phyloP scores from a whole-genome alignment of 2,329 filamentous ascomycete genomes.

The Shiraia bambusicola region DNA sequence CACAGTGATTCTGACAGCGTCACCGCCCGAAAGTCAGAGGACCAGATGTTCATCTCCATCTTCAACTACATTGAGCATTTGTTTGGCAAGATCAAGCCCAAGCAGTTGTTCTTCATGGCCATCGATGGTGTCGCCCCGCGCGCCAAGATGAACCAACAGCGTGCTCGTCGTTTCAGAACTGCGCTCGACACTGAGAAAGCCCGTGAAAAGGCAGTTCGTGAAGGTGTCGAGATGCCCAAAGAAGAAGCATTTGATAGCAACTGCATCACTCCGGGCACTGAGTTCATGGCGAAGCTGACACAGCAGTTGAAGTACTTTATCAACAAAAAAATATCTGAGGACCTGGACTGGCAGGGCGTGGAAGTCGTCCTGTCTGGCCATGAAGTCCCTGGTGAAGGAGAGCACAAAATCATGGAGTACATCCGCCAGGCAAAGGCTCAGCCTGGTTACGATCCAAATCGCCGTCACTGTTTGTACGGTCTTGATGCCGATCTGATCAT shows the following conservation, averaged over 20 bases:
- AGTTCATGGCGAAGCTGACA: constrained; percentile 96
- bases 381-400: constrained; percentile 95
- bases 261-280: constrained; percentile 95
- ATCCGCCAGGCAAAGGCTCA: constrained; percentile 97
- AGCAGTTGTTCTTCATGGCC: constrained; percentile 99
- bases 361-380: constrained; percentile 96
- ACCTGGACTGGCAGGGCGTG: constrained; percentile 95
- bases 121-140: constrained; percentile 96
- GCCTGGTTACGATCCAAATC: constrained; percentile 85
- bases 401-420: constrained; percentile 99
- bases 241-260: constrained; percentile 98
- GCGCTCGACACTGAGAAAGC: constrained; percentile 87
- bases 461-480: constrained; percentile 95
- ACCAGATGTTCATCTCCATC: constrained; percentile 99
- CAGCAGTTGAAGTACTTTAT: constrained; percentile 96
- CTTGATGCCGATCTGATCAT: constrained; percentile 98
- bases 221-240: constrained; percentile 90
- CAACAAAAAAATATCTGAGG: constrained; percentile 97
- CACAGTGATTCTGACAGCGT: constrained; percentile 94
- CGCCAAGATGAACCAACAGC: constrained; percentile 99
- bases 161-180: constrained; percentile 90
- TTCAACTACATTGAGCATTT: constrained; percentile 99
- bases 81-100: constrained; percentile 97
- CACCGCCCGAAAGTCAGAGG: constrained; percentile 89
- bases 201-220: constrained; percentile 84